A percentile compares a stretch with the other conserved stretches of the same genome.
Evolutionary conservation across 257 asterid genomes (phyloP).

Genomic region (Penstemon barbatus): DNA sequence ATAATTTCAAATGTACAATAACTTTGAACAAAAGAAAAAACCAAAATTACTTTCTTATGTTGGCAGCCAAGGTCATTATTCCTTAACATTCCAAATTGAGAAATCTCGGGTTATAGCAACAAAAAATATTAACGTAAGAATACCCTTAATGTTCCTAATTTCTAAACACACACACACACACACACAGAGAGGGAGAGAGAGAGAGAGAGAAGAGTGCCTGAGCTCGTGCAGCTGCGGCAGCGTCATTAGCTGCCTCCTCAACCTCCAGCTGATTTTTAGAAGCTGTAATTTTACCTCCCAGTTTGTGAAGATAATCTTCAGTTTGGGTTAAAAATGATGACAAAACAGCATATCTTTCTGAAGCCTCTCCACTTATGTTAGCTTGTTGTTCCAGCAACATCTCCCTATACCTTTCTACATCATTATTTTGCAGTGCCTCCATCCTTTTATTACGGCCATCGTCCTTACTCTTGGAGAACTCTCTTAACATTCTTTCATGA

Average conservation of each 20-base stretch:
- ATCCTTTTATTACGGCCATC: slow-evolving; percentile 89
- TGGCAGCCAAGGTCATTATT: too few species aligned
- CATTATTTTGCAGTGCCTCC: slow-evolving; percentile 98
- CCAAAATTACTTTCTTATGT: too few species aligned
- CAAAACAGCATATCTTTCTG: slow-evolving; percentile 95
- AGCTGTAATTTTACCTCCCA: slow-evolving; percentile 94
- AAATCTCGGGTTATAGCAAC: too few species aligned
- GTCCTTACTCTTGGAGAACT: slow-evolving; percentile 91
- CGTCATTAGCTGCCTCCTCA: slow-evolving; percentile 92
- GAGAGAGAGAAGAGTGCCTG: slow-evolving; percentile 54
- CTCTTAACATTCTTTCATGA: slow-evolving; percentile 93
- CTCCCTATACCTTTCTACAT: slow-evolving; percentile 96
- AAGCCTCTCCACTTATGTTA: slow-evolving; percentile 81
- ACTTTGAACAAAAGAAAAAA: too few species aligned
- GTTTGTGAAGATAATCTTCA: slow-evolving; percentile 86
- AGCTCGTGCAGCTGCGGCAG: slow-evolving; percentile 86
- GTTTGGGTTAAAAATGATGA: slow-evolving; percentile 92
- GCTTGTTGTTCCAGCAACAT: slow-evolving; percentile 97
- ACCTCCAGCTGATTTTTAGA: slow-evolving; percentile 95
- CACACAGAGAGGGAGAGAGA: not conserved
- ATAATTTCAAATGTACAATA: not conserved
- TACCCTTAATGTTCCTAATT: too few species aligned
- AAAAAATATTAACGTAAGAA: too few species aligned
- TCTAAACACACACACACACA: too few species aligned
- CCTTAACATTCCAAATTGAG: too few species aligned